A percentile compares a stretch with the other conserved stretches of the same genome.
Conservation (phyloP, 176 grass and related monocot species). For the Triticum monococcum region DNA sequence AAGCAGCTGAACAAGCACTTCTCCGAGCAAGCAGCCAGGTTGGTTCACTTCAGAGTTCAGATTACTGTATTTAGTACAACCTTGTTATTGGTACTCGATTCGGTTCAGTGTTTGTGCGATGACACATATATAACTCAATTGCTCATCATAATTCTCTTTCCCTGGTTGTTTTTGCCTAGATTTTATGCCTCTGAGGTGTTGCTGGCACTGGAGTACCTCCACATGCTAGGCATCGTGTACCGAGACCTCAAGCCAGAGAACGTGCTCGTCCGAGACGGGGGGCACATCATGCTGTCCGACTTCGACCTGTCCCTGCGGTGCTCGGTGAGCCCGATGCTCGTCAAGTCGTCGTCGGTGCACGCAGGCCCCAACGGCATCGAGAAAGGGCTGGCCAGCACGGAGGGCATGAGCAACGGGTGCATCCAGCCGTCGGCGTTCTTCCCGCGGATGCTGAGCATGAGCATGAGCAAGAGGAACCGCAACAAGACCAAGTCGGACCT, state of each 20-base stretch:
- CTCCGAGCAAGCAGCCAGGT: constrained; percentile 54
- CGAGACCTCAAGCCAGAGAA: constrained; percentile 68
- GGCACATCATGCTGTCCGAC: constrained; percentile 73
- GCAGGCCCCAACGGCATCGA: constrained; percentile 36
- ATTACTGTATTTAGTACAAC: background rate
- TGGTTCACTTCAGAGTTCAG: constrained; percentile 14
- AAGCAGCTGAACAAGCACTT: constrained; percentile 58
- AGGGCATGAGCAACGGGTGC: constrained; percentile 36
- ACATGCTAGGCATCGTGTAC: constrained; percentile 64
- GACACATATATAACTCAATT: background rate
- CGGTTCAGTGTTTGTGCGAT: background rate
- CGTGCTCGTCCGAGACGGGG: constrained; percentile 49
- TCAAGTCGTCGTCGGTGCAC: constrained; percentile 54
- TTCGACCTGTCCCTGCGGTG: constrained; percentile 67
- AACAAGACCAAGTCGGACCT: constrained; percentile 71
- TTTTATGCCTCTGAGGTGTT: constrained; percentile 62
- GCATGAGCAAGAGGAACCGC: constrained; percentile 43
- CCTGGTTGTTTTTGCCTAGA: constrained; percentile 14
- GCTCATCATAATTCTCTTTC: background rate
- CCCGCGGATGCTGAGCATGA: constrained; percentile 44
- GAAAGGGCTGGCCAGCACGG: constrained; percentile 23
- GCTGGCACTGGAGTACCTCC: constrained; percentile 60
- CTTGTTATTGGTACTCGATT: background rate
- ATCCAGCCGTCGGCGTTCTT: constrained; percentile 52
- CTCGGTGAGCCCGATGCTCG: constrained; percentile 54